These are phyloP conservation scores for Tetrahymena thermophila DNA, from an alignment of 73 alveolate genomes.

Conservation along the genomic window DNA sequence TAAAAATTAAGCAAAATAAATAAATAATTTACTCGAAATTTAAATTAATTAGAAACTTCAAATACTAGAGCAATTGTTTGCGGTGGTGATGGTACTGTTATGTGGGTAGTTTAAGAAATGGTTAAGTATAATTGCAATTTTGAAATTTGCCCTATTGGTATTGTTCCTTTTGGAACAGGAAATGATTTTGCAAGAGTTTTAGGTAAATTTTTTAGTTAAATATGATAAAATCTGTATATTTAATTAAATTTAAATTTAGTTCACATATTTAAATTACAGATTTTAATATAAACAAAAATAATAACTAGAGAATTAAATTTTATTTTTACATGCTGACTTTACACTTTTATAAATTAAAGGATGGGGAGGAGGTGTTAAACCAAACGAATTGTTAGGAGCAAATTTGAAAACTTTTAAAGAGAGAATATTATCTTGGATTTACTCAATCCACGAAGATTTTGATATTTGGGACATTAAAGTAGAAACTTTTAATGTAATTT, in stretches of 20 bases:
- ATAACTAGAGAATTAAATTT: neutral
- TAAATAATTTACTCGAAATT: neutral
- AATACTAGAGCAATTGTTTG: conserved; percentile 35
- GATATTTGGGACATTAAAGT: conserved; percentile 87
- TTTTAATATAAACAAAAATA: neutral
- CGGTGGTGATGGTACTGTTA: conserved; percentile 86
- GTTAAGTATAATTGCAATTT: conserved; percentile 33
- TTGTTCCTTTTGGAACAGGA: conserved; percentile 82
- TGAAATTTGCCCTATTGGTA: conserved; percentile 40
- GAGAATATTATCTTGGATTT: conserved; percentile 25
- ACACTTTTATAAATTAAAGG: neutral
- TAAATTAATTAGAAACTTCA: neutral
- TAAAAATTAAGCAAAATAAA: neutral
- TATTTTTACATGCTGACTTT: too few relatives aligned
- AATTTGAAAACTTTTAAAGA: conserved; percentile 5
- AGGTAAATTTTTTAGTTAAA: neutral
- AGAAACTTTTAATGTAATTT: conserved; percentile 19
- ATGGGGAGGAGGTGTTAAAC: conserved; percentile 47
- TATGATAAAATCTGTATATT: neutral
- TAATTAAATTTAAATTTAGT: neutral
- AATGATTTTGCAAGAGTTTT: conserved; percentile 60
- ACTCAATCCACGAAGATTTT: conserved; percentile 47
- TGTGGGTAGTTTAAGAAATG: conserved; percentile 60
- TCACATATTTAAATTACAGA: neutral
- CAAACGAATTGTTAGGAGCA: conserved; percentile 31